These are phyloP conservation scores for Cucurbita ficifolia DNA, from an alignment of 306 rosid genomes.

Conservation along the genomic window DNA sequence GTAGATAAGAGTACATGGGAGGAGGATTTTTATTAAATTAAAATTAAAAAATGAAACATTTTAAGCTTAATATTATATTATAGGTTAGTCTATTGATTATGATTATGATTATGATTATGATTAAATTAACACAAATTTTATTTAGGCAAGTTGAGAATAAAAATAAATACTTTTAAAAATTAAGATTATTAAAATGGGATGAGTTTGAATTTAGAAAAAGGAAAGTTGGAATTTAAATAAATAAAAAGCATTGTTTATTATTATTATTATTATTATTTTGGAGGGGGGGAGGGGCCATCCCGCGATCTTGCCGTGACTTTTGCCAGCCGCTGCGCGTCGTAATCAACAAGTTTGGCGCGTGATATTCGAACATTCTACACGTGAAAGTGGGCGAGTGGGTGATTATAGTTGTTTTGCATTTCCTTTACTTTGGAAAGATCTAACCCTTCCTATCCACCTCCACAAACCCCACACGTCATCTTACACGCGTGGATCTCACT, in stretches of 20 bases:
- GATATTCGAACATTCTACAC: neutral
- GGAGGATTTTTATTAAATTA: neutral
- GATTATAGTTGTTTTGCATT: neutral
- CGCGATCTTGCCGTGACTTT: neutral
- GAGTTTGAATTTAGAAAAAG: neutral
- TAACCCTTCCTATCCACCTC: neutral
- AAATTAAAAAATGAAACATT: neutral
- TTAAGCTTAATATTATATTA: neutral
- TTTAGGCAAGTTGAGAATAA: neutral
- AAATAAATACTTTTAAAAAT: neutral
- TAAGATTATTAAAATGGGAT: neutral
- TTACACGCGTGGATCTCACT: neutral
- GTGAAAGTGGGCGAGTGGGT: constrained; percentile 4
- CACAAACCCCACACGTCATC: neutral
- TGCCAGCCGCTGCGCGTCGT: constrained; percentile 6
- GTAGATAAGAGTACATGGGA: neutral
- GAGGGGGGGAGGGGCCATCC: too few relatives aligned
- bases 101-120: neutral
- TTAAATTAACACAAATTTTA: neutral
- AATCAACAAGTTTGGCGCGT: constrained; percentile 8
- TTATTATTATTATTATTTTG: too few relatives aligned
- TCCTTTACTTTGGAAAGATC: neutral
- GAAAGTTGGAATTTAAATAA: too few relatives aligned
- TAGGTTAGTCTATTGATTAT: neutral
- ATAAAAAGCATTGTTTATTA: too few relatives aligned